Base-by-base conservation (phyloP, 164 flowering plant species). In the Aristolochia contorta region DNA sequence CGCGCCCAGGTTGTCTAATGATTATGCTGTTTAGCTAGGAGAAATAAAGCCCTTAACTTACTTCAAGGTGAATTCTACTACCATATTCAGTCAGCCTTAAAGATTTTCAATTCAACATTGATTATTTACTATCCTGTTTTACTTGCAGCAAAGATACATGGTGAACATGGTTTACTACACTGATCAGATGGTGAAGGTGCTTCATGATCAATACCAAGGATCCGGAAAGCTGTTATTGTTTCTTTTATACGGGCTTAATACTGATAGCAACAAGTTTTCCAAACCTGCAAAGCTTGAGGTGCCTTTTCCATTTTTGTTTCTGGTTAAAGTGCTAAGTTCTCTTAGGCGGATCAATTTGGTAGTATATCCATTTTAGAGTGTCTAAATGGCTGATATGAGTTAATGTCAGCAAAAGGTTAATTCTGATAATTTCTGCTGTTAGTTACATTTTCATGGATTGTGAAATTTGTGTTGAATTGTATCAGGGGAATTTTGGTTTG, bases 1-100 rank as follows among this genome's bases (percentile, higher is more conserved):
- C 78, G 82, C 86, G 60, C 98, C 98, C 15, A 78, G 87, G 54
- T 68, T 92, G 63, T 71, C 93, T 56, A 77, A 74, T 60, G 94
- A 88, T 3, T 91, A 91, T 76, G 98, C 95, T 64, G 86, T 91
- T 71, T 91, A 96, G 96, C 56, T 84, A 75, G 96, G 98, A 61
- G 80, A 82, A 67, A 92, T 92, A 72, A 85, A 84, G 75, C 80
- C 83, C 0, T 57, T 69, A n/a, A 78, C 91, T 14, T 79, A 76
- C 78, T 89, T 82, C 67, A 80, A 87, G 96, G 98, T 86, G 65
- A 74, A 25, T 47, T 10, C 27, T 14, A 12, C 15, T 56, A 58
- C 32, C 41, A 1, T 19, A 21, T 25, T 37, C 6, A 3, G 48
- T 27, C 27, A 20, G 2, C 2, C 15, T 48, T 60, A 27, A 24